Conservation (phyloP, 1,139 yeast genomes). For the Yamadazyma trypodendri region DNA sequence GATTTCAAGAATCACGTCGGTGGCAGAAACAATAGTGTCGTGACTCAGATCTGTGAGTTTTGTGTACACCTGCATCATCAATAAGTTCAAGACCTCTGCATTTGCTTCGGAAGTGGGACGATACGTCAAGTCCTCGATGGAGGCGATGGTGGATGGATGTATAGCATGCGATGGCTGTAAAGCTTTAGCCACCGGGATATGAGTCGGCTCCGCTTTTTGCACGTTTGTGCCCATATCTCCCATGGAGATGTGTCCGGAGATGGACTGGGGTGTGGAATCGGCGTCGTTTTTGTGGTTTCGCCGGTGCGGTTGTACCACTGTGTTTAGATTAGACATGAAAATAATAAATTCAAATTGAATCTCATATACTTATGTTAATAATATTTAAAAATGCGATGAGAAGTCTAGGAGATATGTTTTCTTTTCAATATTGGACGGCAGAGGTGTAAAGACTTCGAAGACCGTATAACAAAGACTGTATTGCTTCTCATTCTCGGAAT, state of each 20-base stretch:
- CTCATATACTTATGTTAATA: too few relatives aligned
- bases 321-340: slow-evolving; percentile 8
- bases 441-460: too few relatives aligned
- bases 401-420: too few relatives aligned
- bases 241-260: slow-evolving; percentile 8
- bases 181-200: not conserved
- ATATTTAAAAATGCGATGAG: too few relatives aligned
- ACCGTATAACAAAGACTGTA: too few relatives aligned
- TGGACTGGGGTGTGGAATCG: slow-evolving; percentile 9
- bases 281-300: slow-evolving; percentile 1
- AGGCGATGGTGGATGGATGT: slow-evolving; percentile 1
- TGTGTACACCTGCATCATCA: slow-evolving; percentile 25
- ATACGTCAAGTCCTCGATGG: slow-evolving; percentile 16
- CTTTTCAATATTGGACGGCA: too few relatives aligned
- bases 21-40: slow-evolving; percentile 50
- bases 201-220: not conserved
- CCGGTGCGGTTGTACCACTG: slow-evolving; percentile 19
- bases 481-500: too few relatives aligned
- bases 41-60: slow-evolving; percentile 41
- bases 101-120: slow-evolving; percentile 14
- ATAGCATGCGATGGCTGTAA: not conserved
- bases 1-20: slow-evolving; percentile 65
- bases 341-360: too few relatives aligned
- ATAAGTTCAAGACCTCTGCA: slow-evolving; percentile 17
- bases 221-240: slow-evolving; percentile 7